Percentiles rank a stretch among this genome's conserved stretches.
phyloP scores from a whole-genome alignment of 164 flowering plant genomes.

The Magnolia kwangsiensis region DNA sequence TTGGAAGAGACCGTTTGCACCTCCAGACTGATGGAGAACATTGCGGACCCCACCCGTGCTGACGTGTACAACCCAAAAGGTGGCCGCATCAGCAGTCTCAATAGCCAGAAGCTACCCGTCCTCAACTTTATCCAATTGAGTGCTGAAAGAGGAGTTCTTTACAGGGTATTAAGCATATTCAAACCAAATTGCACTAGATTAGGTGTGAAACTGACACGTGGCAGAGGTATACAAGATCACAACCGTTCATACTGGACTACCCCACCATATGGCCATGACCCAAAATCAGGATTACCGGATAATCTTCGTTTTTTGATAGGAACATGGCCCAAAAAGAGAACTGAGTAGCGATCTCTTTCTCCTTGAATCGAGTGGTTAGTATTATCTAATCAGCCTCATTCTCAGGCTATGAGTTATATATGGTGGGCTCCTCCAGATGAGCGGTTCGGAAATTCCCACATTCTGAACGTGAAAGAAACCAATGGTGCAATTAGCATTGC shows the following conservation, averaged over 20 bases:
- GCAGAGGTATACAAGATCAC: no score
- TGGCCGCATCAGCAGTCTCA: slow-evolving; percentile 26
- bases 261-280: no score
- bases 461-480: no score
- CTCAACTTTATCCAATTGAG: slow-evolving; percentile 45
- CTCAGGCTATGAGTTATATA: no score
- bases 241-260: no score
- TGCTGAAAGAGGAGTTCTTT: slow-evolving; percentile 50
- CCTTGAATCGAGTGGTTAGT: background rate
- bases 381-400: background rate
- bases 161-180: slow-evolving; percentile 27
- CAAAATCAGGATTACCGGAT: no score
- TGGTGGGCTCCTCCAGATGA: no score
- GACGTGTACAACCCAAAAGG: slow-evolving; percentile 48
- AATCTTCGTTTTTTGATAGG: no score
- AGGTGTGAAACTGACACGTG: no score
- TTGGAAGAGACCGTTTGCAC: slow-evolving; percentile 56
- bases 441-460: no score
- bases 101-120: slow-evolving; percentile 58
- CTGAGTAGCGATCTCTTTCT: background rate
- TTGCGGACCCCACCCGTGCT: slow-evolving; percentile 43
- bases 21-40: slow-evolving; percentile 44
- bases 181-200: background rate
- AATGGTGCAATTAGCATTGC: no score
- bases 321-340: background rate